phyloP scores from a whole-genome alignment of 2,329 filamentous ascomycete species.

The Aspergillus sp. region DNA sequence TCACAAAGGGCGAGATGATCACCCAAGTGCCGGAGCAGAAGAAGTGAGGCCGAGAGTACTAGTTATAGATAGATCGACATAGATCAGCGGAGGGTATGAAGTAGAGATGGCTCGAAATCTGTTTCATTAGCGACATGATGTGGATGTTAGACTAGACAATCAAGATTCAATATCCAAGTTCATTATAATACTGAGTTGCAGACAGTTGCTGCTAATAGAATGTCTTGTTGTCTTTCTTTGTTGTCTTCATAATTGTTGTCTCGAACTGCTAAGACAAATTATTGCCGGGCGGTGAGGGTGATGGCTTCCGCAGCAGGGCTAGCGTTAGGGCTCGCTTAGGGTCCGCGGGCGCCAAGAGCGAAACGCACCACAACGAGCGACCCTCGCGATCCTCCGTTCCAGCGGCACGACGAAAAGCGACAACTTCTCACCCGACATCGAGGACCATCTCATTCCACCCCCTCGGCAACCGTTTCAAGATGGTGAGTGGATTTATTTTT shows the following conservation, averaged over 20 bases:
- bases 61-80: background rate
- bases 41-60: constrained; percentile 12
- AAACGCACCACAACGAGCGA: constrained; percentile 34
- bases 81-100: background rate
- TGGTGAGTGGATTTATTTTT: constrained; percentile 33
- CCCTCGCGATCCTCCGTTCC: constrained; percentile 22
- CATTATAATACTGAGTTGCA: no score
- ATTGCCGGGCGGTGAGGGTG: constrained; percentile 15
- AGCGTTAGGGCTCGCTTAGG: constrained; percentile 41
- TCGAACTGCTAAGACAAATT: background rate
- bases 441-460: constrained; percentile 34
- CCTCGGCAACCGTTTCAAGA: constrained; percentile 42
- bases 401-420: constrained; percentile 30
- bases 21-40: constrained; percentile 61
- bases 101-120: background rate
- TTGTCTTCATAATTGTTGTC: no score
- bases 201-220: no score
- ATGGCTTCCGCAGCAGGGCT: constrained; percentile 16
- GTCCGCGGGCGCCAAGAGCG: constrained; percentile 31
- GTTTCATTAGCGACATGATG: no score
- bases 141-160: background rate
- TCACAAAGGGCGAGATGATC: constrained; percentile 53
- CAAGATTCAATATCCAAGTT: background rate
- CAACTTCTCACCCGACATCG: constrained; percentile 35
- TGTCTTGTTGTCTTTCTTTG: no score